Conservation (phyloP, 1,139 yeast species). For the Kluyveromyces sp. region DNA sequence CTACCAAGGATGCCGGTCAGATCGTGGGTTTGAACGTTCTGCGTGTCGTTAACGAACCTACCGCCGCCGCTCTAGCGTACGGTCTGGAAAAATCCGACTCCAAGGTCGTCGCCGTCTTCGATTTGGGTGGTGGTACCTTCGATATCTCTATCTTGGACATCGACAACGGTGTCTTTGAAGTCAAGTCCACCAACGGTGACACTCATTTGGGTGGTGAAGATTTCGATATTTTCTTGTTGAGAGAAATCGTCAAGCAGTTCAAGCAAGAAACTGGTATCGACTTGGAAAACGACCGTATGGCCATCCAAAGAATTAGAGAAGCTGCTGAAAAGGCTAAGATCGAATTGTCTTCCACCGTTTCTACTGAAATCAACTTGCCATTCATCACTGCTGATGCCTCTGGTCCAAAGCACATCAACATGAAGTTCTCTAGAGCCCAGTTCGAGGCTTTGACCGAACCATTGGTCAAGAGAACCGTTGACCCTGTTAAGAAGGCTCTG, state of each 20-base stretch:
- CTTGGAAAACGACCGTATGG: slow-evolving; percentile 91
- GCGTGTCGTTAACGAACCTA: slow-evolving; percentile 97
- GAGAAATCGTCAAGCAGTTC: slow-evolving; percentile 86
- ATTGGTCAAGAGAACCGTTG: slow-evolving; percentile 84
- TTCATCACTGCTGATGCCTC: slow-evolving; percentile 80
- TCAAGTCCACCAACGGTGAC: slow-evolving; percentile 98
- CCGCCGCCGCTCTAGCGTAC: slow-evolving; percentile 97
- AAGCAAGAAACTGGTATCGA: slow-evolving; percentile 90
- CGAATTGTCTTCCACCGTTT: slow-evolving; percentile 87
- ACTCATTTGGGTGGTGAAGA: slow-evolving; percentile 99
- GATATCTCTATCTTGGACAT: slow-evolving; percentile 92
- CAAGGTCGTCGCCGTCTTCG: slow-evolving; percentile 90
- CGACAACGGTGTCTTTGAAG: slow-evolving; percentile 96
- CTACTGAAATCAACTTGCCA: slow-evolving; percentile 94
- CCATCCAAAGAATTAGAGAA: slow-evolving; percentile 98
- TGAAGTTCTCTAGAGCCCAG: slow-evolving; percentile 87
- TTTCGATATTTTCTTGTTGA: slow-evolving; percentile 78
- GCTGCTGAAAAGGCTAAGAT: slow-evolving; percentile 99
- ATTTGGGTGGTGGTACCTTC: slow-evolving; percentile 98
- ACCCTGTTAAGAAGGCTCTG: slow-evolving; percentile 97
- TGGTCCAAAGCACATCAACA: slow-evolving; percentile 98
- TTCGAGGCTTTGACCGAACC: slow-evolving; percentile 88
- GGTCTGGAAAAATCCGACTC: slow-evolving; percentile 86
- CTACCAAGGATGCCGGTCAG: slow-evolving; percentile 97
- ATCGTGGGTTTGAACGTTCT: slow-evolving; percentile 93